These are phyloP conservation scores for Linnemannia elongata DNA, from an alignment of 192 early-diverging fungal species.

Conservation along the genomic window DNA sequence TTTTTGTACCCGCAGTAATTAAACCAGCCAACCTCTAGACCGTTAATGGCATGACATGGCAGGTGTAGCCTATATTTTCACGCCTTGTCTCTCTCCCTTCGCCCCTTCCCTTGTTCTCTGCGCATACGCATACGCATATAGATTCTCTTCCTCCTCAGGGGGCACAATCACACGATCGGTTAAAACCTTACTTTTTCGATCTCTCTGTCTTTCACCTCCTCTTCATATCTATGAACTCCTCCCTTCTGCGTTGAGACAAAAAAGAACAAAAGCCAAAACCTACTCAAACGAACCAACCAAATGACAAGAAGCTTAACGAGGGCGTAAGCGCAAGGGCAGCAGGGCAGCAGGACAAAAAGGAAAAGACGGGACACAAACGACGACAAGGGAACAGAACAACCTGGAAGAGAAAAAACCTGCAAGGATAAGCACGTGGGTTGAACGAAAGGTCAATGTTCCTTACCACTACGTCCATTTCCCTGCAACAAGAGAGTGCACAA, in stretches of 20 bases:
- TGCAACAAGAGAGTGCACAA: neutral
- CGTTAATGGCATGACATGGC: no score
- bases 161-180: neutral
- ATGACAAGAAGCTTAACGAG: neutral
- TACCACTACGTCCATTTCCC: neutral
- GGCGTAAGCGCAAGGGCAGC: neutral
- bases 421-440: neutral
- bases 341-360: neutral
- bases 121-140: no score
- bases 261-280: neutral
- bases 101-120: no score
- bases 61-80: no score
- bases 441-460: neutral
- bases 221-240: neutral
- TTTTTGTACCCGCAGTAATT: no score
- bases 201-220: neutral
- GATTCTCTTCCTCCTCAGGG: no score
- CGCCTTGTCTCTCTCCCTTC: no score
- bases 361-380: neutral
- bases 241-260: neutral
- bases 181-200: neutral
- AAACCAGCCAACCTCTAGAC: no score
- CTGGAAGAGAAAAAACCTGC: neutral
- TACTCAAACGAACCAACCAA: neutral
- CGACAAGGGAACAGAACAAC: neutral